Percentiles rank a stretch among this genome's conserved stretches.
phyloP scores from a whole-genome alignment of 257 asterid genomes.

The Solanum sparsipilum region DNA sequence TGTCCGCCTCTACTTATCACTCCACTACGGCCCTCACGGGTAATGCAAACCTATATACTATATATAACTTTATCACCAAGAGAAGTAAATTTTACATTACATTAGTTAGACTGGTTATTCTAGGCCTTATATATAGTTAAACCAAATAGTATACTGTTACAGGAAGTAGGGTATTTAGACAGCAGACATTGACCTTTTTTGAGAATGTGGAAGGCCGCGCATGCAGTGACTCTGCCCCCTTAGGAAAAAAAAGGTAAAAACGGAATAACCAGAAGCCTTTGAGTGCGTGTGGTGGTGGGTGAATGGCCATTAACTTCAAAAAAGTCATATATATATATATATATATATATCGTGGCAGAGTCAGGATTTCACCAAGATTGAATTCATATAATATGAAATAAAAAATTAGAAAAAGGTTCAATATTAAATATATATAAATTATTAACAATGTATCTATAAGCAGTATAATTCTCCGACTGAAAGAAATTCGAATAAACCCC shows the following conservation, averaged over 20 bases:
- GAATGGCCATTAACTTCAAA: background rate
- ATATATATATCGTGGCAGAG: too few relatives aligned
- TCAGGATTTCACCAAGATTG: too few relatives aligned
- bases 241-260: background rate
- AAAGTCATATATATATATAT: too few relatives aligned
- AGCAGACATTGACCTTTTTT: background rate
- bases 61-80: background rate
- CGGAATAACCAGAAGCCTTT: background rate
- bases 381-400: too few relatives aligned
- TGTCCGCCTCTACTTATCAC: too few relatives aligned
- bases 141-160: background rate
- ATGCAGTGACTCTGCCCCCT: background rate
- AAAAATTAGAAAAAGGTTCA: too few relatives aligned
- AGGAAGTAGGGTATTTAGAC: background rate
- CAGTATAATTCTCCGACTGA: fast-evolving
- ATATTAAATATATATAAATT: too few relatives aligned
- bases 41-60: background rate
- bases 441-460: too few relatives aligned
- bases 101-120: background rate
- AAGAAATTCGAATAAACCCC: background rate
- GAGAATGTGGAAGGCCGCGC: conserved; percentile 8
- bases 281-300: background rate
- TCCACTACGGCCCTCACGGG: fast-evolving
- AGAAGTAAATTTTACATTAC: background rate
- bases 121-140: background rate